A percentile compares a stretch with the other conserved stretches of the same genome.
Conservation (phyloP, 139 green algal species). For the Chlorella sp. region DNA sequence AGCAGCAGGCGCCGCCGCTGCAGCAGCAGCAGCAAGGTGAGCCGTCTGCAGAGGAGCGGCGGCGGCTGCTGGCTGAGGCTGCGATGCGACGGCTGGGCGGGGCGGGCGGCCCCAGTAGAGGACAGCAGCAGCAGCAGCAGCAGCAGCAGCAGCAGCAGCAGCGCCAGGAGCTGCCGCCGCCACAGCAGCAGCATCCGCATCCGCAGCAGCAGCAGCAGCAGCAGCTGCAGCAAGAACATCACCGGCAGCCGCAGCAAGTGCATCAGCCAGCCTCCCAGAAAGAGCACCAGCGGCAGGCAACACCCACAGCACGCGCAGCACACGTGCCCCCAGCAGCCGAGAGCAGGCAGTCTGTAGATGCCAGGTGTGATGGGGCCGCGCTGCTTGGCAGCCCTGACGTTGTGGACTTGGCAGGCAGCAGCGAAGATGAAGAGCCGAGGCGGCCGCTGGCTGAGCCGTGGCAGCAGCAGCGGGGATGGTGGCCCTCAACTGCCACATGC, state of each 20-base stretch:
- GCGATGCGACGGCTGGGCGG: conserved; percentile 3
- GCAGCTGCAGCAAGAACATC: not conserved
- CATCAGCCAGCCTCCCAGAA: not conserved
- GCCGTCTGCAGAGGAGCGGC: conserved; percentile 9
- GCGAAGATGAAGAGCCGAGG: not conserved
- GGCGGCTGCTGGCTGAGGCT: not conserved
- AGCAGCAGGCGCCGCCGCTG: not conserved
- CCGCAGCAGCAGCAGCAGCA: not conserved
- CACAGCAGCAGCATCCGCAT: not conserved
- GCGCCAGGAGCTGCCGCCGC: not conserved
- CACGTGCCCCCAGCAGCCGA: not conserved
- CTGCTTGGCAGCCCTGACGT: not conserved
- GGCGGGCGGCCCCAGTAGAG: no score
- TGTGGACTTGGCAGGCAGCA: not conserved
- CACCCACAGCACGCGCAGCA: not conserved
- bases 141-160: not conserved
- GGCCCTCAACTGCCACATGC: no score
- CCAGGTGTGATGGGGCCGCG: not conserved
- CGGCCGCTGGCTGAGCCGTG: not conserved
- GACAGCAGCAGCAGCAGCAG: not conserved
- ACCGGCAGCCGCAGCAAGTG: not conserved
- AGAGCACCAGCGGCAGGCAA: not conserved
- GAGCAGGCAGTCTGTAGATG: not conserved
- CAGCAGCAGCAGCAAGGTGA: not conserved
- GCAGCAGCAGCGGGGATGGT: conserved; percentile 1